Conservation (phyloP, 2,329 filamentous ascomycete genomes). For the Pseudogymnoascus sp. region DNA sequence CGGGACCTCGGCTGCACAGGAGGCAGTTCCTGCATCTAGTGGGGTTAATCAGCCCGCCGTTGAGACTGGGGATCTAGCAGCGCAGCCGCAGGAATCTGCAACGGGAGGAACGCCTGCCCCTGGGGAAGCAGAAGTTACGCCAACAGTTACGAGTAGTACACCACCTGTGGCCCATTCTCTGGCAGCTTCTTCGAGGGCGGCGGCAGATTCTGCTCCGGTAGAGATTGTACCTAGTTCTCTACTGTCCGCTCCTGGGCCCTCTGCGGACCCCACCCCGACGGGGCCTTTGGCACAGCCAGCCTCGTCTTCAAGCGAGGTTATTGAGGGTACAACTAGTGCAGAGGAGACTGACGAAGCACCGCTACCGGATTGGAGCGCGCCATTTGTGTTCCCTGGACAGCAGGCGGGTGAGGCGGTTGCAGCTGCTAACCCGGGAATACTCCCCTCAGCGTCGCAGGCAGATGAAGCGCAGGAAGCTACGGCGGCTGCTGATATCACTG, state of each 20-base stretch:
- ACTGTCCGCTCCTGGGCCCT: neutral
- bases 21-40: neutral
- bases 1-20: slow-evolving; percentile 10
- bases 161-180: neutral
- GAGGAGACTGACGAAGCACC: neutral
- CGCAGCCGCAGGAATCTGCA: neutral
- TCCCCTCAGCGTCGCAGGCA: neutral
- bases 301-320: neutral
- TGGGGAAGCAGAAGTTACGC: neutral
- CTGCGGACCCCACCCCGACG: neutral
- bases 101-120: neutral
- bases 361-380: neutral
- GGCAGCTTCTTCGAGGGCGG: neutral
- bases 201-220: neutral
- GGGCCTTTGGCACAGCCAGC: neutral
- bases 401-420: neutral
- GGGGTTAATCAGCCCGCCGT: neutral
- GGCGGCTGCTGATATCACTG: too few species aligned
- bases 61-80: neutral
- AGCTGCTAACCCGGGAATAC: neutral
- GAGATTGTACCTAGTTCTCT: neutral
- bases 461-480: neutral
- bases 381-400: neutral
- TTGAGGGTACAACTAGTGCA: neutral
- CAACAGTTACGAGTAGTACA: neutral